Evolutionary conservation across 73 alveolate species (phyloP), one percentile per base, ranked within the genome.

Genomic region (Paramecium pentaurelia): DNA sequence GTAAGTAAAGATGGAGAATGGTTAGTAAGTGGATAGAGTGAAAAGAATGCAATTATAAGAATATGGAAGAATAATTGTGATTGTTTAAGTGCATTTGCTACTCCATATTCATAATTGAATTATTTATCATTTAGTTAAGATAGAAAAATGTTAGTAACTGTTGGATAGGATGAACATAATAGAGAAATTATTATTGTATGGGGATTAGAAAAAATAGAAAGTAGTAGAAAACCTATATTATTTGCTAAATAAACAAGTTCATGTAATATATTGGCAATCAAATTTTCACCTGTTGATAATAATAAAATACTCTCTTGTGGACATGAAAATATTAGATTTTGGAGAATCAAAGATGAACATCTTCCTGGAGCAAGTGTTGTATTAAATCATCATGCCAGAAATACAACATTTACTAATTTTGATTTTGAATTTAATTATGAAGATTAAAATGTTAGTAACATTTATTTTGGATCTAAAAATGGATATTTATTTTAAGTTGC

Each of bases 281-380:
- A 95, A 93, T 98, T 97, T 95, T 92, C 97, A 58, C 99, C 99
- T 28, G 95, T 96, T 51, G 99, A 98, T 71, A 95, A 97, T 58
- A 87, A 95, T 58, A 95, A 92, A 44, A 86, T 98, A 80, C 93
- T 95, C 16, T 96, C 99, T 0, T 98, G 99, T 87, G 99, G 99
- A 1, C 93, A 95, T 92, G 99, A 98, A 86, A 98, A 98, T 86
- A 98, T 98, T 36, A 93, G 98, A 94, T 97, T 96, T 90, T 98
- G 99, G 99, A 97, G 99, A 96, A 96, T 98, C 51, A 98, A 97
- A 84, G 96, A 96, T n/a, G 96, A 93, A 12, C 97, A 96, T 84
- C 84, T 98, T 20, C 97, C 95, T 36, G 99, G 99, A 5, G 94
- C 97, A 40, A 96, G 99, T n/a, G 96, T 98, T 8, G 99, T 97